Evolutionary conservation across 192 early-diverging fungal genomes (phyloP).

Genomic region (Coemansia sp.): DNA sequence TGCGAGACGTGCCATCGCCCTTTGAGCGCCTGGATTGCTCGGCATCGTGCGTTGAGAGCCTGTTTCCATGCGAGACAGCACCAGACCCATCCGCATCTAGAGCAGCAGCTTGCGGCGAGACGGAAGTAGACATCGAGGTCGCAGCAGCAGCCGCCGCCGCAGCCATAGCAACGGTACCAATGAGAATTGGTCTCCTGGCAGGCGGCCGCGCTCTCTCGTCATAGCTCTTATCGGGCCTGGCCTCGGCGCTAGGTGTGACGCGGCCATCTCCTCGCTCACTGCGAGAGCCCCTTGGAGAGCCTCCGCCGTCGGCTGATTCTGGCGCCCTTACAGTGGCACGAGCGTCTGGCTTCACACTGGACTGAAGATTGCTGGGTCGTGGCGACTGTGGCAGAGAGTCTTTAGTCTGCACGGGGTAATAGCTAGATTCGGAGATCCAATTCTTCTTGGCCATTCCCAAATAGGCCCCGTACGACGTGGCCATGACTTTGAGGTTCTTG

Average conservation of each 20-base stretch:
- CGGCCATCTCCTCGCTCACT: conserved; percentile 2
- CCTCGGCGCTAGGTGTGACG: conserved; percentile 5
- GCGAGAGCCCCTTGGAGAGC: conserved; percentile 9
- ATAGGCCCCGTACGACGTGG: conserved; percentile 39
- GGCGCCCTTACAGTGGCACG: conserved; percentile 4
- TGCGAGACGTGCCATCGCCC: not conserved
- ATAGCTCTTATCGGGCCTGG: conserved; percentile 10
- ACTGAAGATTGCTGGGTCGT: conserved; percentile 14
- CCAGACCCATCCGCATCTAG: not conserved
- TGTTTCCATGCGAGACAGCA: not conserved
- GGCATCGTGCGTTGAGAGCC: not conserved
- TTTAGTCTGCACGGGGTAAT: conserved; percentile 25
- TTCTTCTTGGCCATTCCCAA: conserved; percentile 36
- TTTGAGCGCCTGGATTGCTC: not conserved
- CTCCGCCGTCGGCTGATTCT: not conserved
- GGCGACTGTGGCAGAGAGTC: conserved; percentile 6
- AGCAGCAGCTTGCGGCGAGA: not conserved
- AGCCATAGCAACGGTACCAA: conserved; percentile 14
- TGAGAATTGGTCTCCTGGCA: conserved; percentile 17
- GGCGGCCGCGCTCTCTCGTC: conserved; percentile 12
- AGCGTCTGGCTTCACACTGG: conserved; percentile 8
- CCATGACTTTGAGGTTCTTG: conserved; percentile 53
- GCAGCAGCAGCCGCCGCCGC: conserved; percentile 22
- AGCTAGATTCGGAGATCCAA: conserved; percentile 45
- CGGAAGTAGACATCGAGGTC: not conserved